phyloP scores from a whole-genome alignment of 768 basidiomycete species.

The Mycena pura region DNA sequence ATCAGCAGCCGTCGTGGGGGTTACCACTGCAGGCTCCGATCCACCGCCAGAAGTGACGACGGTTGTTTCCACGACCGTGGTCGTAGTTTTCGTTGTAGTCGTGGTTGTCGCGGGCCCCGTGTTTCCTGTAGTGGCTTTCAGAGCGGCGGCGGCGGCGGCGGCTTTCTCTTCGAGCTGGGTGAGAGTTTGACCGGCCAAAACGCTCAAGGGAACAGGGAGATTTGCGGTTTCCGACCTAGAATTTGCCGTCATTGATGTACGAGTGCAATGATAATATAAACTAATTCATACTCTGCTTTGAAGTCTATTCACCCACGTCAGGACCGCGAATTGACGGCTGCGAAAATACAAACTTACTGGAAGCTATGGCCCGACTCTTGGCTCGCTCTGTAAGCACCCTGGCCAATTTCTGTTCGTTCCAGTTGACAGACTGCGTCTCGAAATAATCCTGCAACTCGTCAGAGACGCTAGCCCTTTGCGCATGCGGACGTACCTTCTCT shows the following conservation, averaged over 20 bases:
- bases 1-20: no score
- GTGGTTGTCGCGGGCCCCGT: background rate
- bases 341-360: slow-evolving; percentile 19
- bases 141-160: slow-evolving; percentile 11
- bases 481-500: slow-evolving; percentile 5
- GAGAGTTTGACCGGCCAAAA: slow-evolving; percentile 31
- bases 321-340: background rate
- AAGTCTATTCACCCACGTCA: slow-evolving; percentile 21
- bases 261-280: background rate
- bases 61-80: slow-evolving; percentile 3
- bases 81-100: slow-evolving; percentile 7
- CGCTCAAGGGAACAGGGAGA: slow-evolving; percentile 28
- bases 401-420: slow-evolving; percentile 38
- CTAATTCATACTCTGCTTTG: slow-evolving; percentile 22
- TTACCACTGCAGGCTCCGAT: background rate
- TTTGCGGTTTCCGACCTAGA: slow-evolving; percentile 1
- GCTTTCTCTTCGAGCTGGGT: slow-evolving; percentile 28
- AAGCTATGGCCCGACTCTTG: slow-evolving; percentile 27
- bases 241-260: background rate
- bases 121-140: background rate
- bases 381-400: slow-evolving; percentile 28
- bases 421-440: slow-evolving; percentile 31
- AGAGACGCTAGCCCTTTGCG: background rate
- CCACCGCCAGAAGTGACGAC: background rate
- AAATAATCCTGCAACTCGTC: slow-evolving; percentile 36